Conservation (phyloP, 2,329 filamentous ascomycete genomes). For the Epichloe baconii region DNA sequence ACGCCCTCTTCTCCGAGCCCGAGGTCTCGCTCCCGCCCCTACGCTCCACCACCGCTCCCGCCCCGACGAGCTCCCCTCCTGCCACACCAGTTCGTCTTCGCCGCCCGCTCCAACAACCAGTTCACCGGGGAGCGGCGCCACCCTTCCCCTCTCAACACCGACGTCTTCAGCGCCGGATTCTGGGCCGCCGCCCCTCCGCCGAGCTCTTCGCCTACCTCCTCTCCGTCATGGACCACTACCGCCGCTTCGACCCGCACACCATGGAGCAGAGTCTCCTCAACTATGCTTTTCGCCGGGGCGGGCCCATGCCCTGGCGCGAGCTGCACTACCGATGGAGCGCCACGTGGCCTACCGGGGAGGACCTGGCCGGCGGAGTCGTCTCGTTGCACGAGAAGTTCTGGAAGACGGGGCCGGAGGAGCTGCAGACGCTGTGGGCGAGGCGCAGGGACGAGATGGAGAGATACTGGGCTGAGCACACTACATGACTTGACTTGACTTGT, state of each 20-base stretch:
- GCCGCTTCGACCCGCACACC: conserved; percentile 8
- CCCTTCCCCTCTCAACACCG: conserved; percentile 18
- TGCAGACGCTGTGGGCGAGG: conserved; percentile 3
- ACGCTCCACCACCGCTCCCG: conserved; percentile 16
- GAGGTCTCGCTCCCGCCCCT: background rate
- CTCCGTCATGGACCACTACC: too few species aligned
- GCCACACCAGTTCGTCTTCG: conserved; percentile 18
- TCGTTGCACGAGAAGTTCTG: conserved; percentile 27
- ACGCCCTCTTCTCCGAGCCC: conserved; percentile 9
- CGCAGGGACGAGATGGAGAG: background rate
- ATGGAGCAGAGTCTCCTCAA: conserved; percentile 31
- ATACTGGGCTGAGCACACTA: background rate
- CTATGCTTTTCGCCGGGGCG: conserved; percentile 26
- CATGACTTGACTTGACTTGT: too few species aligned
- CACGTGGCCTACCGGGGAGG: conserved; percentile 22
- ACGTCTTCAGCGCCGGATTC: conserved; percentile 26
- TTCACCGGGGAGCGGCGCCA: conserved; percentile 19
- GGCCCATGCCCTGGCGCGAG: conserved; percentile 28
- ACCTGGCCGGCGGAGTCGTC: conserved; percentile 19
- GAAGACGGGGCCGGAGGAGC: conserved; percentile 10
- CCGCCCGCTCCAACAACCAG: conserved; percentile 20
- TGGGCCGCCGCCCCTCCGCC: conserved; percentile 23
- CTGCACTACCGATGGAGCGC: conserved; percentile 26
- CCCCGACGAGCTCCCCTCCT: conserved; percentile 13
- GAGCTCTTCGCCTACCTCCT: conserved; percentile 24